phyloP scores from a whole-genome alignment of 1,139 yeast genomes.

The Zygotorulaspora mrakii region DNA sequence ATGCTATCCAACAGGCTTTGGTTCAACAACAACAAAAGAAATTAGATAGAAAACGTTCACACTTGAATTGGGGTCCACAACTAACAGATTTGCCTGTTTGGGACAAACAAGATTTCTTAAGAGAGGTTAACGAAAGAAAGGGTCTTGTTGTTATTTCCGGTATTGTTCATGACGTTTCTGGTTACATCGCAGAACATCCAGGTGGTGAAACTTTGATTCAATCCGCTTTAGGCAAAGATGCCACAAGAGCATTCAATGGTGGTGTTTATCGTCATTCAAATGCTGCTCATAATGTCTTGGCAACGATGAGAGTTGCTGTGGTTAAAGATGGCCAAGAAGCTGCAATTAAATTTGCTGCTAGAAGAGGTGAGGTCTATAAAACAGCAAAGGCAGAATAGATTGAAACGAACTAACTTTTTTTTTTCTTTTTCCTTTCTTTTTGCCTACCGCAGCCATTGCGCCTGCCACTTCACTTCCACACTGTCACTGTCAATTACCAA shows the following conservation, averaged over 20 bases:
- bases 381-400: constrained; percentile 14
- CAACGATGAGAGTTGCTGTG: constrained; percentile 94
- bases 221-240: constrained; percentile 92
- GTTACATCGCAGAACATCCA: constrained; percentile 88
- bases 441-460: no score
- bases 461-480: no score
- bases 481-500: no score
- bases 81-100: constrained; percentile 83
- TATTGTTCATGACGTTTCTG: constrained; percentile 86
- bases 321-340: constrained; percentile 59
- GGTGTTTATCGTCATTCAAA: constrained; percentile 96
- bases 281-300: constrained; percentile 94
- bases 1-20: constrained; percentile 93
- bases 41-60: constrained; percentile 71
- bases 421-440: constrained; percentile 1
- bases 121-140: constrained; percentile 52
- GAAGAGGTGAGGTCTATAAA: constrained; percentile 35
- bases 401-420: background rate
- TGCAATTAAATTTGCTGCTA: constrained; percentile 35
- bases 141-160: constrained; percentile 84
- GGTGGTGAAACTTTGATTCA: constrained; percentile 90
- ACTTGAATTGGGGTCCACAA: constrained; percentile 90
- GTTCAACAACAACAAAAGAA: constrained; percentile 97
- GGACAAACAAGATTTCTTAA: constrained; percentile 80
- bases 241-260: constrained; percentile 95